These are phyloP conservation scores for Tranzscheliella williamsii DNA, from an alignment of 1,284 basidiomycete species.

Conservation along the genomic window DNA sequence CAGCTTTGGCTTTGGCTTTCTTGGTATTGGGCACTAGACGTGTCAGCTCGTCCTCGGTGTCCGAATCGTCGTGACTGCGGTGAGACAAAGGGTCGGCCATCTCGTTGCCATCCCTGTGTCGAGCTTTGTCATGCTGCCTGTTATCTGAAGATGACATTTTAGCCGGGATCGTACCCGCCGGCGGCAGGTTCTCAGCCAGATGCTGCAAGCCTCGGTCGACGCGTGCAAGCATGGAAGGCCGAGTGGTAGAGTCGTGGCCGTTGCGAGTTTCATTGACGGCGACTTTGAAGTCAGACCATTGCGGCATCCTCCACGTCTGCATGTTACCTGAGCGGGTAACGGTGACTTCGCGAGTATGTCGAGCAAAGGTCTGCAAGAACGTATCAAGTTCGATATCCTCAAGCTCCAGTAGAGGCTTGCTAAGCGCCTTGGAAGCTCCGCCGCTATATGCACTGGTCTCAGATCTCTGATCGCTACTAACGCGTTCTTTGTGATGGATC, in stretches of 20 bases:
- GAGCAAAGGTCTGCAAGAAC: slow-evolving; percentile 55
- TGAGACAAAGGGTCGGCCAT: background rate
- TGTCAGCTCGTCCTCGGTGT: background rate
- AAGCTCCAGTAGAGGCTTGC: slow-evolving; percentile 52
- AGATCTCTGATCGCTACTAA: slow-evolving; percentile 9
- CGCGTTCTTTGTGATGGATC: slow-evolving; percentile 10
- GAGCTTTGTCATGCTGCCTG: background rate
- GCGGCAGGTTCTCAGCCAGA: slow-evolving; percentile 9
- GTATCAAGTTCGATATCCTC: slow-evolving; percentile 57
- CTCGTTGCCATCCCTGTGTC: background rate
- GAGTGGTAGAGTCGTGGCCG: slow-evolving; percentile 9
- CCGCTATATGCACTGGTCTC: slow-evolving; percentile 34
- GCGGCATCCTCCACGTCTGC: slow-evolving; percentile 52
- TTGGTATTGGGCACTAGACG: background rate
- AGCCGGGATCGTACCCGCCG: background rate
- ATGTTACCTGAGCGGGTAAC: slow-evolving; percentile 28
- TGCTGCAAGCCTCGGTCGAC: slow-evolving; percentile 54
- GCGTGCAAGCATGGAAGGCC: slow-evolving; percentile 46
- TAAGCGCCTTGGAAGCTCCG: slow-evolving; percentile 40
- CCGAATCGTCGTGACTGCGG: background rate
- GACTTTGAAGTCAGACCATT: slow-evolving; percentile 57
- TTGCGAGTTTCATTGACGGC: slow-evolving; percentile 18
- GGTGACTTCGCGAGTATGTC: slow-evolving; percentile 56
- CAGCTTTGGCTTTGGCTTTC: slow-evolving; percentile 14
- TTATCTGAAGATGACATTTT: background rate